A percentile compares a stretch with the other conserved stretches of the same genome.
These are phyloP conservation scores for Gossypium trilobum DNA, from an alignment of 441 rosid species.

Conservation along the genomic window DNA sequence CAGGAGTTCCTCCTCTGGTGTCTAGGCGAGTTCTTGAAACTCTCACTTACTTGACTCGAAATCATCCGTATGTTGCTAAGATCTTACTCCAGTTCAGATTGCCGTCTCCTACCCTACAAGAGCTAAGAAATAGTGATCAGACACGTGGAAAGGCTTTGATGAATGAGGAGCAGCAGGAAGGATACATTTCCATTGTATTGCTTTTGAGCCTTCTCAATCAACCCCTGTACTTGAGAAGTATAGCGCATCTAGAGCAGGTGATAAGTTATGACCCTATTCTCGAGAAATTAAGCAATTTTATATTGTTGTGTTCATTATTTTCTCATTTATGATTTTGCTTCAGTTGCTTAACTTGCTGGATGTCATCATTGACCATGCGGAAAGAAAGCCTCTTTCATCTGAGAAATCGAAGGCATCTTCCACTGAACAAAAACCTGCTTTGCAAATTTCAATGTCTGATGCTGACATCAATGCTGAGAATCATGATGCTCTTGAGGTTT, in stretches of 20 bases:
- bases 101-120: constrained; percentile 38
- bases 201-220: constrained; percentile 88
- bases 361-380: constrained; percentile 74
- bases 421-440: constrained; percentile 37
- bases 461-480: constrained; percentile 35
- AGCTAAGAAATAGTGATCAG: constrained; percentile 31
- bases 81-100: constrained; percentile 68
- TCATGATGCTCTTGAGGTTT: constrained; percentile 29
- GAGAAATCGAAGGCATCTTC: constrained; percentile 44
- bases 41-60: constrained; percentile 75
- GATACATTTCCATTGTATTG: constrained; percentile 51
- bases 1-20: constrained; percentile 90
- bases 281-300: background rate
- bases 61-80: constrained; percentile 76
- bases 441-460: constrained; percentile 34
- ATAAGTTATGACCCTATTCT: constrained; percentile 25
- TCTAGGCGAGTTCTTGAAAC: constrained; percentile 91
- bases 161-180: constrained; percentile 47
- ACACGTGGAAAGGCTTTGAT: constrained; percentile 68
- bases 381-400: constrained; percentile 47
- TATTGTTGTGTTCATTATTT: background rate
- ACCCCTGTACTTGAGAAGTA: constrained; percentile 84
- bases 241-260: constrained; percentile 98
- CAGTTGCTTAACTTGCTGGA: constrained; percentile 89
- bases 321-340: constrained; percentile 20